Conservation (phyloP, 805 yeast genomes). For the Metschnikowia lachancei region DNA sequence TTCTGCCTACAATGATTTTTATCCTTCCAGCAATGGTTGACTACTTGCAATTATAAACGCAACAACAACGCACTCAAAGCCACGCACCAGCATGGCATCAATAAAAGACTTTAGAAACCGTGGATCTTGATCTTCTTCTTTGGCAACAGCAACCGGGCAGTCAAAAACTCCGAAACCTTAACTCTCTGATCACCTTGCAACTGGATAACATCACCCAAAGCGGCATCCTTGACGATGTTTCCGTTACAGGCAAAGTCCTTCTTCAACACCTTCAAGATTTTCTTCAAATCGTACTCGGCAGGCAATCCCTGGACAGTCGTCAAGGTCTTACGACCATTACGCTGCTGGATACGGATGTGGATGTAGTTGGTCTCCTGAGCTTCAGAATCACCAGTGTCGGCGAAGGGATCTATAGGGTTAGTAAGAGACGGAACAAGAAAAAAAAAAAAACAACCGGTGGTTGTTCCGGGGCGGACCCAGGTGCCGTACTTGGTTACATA, state of each 20-base stretch:
- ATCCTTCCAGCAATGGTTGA: conserved; percentile 3
- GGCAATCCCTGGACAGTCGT: conserved; percentile 99
- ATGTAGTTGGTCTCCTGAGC: conserved; percentile 93
- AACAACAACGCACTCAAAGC: conserved; percentile 1
- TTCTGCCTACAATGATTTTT: not conserved
- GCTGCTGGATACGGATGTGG: conserved; percentile 98
- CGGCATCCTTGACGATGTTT: conserved; percentile 93
- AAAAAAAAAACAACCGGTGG: too few relatives aligned
- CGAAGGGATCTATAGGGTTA: conserved; percentile 76
- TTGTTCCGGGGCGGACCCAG: too few relatives aligned
- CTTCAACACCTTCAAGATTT: conserved; percentile 88
- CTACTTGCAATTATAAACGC: conserved; percentile 3
- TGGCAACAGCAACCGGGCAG: conserved; percentile 80
- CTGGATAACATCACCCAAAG: conserved; percentile 95
- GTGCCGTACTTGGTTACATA: conserved; percentile 28
- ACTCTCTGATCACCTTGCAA: conserved; percentile 99
- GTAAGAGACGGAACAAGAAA: too few relatives aligned
- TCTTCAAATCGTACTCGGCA: conserved; percentile 88
- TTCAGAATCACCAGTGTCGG: conserved; percentile 99
- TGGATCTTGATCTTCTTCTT: conserved; percentile 97
- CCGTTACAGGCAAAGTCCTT: conserved; percentile 99
- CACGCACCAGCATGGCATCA: not conserved
- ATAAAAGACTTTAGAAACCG: conserved; percentile 65
- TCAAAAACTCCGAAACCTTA: conserved; percentile 89
- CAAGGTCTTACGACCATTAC: conserved; percentile 98